A percentile compares a stretch with the other conserved stretches of the same genome.
Conservation (phyloP, 805 yeast genomes). For the Saccharomycopsis fodiens region DNA sequence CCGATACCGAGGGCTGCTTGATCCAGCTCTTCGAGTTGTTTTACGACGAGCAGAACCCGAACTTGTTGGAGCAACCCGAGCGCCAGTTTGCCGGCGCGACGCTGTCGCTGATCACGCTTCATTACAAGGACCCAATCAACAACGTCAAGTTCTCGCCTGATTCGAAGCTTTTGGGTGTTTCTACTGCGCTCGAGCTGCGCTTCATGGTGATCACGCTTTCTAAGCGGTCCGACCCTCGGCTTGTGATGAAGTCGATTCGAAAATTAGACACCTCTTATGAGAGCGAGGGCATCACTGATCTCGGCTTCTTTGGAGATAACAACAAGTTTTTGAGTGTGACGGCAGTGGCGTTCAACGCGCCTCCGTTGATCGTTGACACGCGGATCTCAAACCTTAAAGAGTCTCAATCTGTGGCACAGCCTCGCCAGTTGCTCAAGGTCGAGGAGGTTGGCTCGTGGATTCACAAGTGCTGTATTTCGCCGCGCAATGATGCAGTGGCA, state of each 20-base stretch:
- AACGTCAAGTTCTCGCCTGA: conserved; percentile 65
- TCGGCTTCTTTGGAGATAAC: conserved; percentile 64
- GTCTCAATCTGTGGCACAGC: conserved; percentile 39
- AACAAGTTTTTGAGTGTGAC: conserved; percentile 46
- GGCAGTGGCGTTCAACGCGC: conserved; percentile 54
- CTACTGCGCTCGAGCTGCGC: conserved; percentile 66
- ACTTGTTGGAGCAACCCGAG: neutral
- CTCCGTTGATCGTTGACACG: conserved; percentile 63
- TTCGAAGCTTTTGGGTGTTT: conserved; percentile 32
- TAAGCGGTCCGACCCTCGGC: conserved; percentile 54
- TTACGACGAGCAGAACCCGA: neutral
- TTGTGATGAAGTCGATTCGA: conserved; percentile 62
- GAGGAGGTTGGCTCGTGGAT: conserved; percentile 78
- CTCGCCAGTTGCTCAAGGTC: conserved; percentile 51
- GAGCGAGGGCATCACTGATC: conserved; percentile 83
- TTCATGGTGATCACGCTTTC: conserved; percentile 66
- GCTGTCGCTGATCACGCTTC: conserved; percentile 59
- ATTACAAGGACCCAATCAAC: conserved; percentile 80
- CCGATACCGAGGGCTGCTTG: conserved; percentile 19
- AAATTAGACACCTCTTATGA: conserved; percentile 60
- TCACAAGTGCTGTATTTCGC: conserved; percentile 68
- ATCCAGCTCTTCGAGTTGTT: conserved; percentile 14
- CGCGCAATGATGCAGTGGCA: conserved; percentile 81
- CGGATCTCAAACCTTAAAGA: conserved; percentile 40
- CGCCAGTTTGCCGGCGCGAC: conserved; percentile 1